phyloP scores from a whole-genome alignment of 1,284 basidiomycete species.

The Ganoderma multipileum region DNA sequence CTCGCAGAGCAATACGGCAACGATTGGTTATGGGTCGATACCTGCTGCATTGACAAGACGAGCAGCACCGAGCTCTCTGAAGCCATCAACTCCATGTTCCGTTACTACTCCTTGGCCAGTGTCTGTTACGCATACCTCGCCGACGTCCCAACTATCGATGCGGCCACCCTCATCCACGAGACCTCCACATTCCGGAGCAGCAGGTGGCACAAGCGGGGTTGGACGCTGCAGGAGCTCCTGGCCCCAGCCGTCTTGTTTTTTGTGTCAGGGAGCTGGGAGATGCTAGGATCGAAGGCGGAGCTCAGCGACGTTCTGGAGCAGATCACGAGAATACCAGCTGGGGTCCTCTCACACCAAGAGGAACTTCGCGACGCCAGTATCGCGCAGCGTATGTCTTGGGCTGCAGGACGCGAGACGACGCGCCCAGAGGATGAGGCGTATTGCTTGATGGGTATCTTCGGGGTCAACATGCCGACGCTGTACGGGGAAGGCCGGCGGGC shows the following conservation, averaged over 20 bases:
- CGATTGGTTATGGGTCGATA: neutral
- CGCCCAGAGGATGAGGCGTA: neutral
- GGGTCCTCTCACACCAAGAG: neutral
- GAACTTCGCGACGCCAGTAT: neutral
- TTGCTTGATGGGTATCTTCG: neutral
- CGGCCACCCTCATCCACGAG: neutral
- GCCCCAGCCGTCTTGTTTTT: neutral
- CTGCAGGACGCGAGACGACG: neutral
- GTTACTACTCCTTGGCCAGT: neutral
- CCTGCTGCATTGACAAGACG: slow-evolving; percentile 1
- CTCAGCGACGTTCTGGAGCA: neutral
- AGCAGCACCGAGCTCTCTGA: slow-evolving; percentile 1
- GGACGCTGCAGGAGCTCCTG: neutral
- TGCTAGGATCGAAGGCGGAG: neutral
- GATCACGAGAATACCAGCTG: neutral
- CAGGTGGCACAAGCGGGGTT: neutral
- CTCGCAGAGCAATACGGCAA: neutral
- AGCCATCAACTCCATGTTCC: neutral
- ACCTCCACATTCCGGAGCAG: neutral
- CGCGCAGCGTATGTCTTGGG: neutral
- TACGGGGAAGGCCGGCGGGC: neutral
- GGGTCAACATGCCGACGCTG: neutral
- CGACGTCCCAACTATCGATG: neutral
- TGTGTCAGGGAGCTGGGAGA: neutral
- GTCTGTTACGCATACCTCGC: neutral